Evolutionary conservation across 1,139 yeast species (phyloP).

Genomic region (Blastobotrys petasosporus): DNA sequence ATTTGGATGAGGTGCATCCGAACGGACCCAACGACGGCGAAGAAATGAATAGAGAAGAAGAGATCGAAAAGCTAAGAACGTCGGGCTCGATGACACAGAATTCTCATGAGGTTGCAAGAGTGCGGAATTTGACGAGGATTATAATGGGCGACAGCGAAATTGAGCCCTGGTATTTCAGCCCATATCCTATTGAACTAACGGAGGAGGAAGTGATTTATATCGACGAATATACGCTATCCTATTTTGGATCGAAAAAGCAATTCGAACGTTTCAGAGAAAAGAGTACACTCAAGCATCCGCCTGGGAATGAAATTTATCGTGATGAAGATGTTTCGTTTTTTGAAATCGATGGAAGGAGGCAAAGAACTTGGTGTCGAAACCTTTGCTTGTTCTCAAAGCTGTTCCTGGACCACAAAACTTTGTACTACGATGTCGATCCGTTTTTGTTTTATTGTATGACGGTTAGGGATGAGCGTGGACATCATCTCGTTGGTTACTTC

Average conservation of each 20-base stretch:
- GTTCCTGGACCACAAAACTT: conserved; percentile 89
- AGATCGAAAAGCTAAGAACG: conserved; percentile 83
- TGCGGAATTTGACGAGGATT: conserved; percentile 69
- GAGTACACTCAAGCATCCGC: conserved; percentile 84
- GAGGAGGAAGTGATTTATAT: conserved; percentile 86
- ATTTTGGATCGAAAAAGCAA: conserved; percentile 83
- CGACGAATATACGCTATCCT: conserved; percentile 85
- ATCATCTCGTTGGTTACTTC: conserved; percentile 91
- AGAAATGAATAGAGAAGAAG: conserved; percentile 79
- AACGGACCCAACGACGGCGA: conserved; percentile 56
- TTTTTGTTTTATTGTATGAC: conserved; percentile 95
- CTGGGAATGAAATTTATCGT: conserved; percentile 94
- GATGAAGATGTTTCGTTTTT: conserved; percentile 80
- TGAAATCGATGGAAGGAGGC: conserved; percentile 95
- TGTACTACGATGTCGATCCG: conserved; percentile 96
- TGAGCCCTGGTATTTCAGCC: conserved; percentile 98
- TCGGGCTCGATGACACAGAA: conserved; percentile 97
- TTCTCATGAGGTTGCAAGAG: conserved; percentile 78
- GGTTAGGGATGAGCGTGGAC: conserved; percentile 77
- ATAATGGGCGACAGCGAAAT: conserved; percentile 87
- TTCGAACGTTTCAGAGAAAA: conserved; percentile 86
- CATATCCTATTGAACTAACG: conserved; percentile 90
- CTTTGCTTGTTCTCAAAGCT: conserved; percentile 81
- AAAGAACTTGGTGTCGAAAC: conserved; percentile 95
- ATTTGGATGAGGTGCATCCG: conserved; percentile 76